Base-by-base conservation (phyloP, 1,284 basidiomycete species). In the Cutaneotrichosporon arboriforme region DNA sequence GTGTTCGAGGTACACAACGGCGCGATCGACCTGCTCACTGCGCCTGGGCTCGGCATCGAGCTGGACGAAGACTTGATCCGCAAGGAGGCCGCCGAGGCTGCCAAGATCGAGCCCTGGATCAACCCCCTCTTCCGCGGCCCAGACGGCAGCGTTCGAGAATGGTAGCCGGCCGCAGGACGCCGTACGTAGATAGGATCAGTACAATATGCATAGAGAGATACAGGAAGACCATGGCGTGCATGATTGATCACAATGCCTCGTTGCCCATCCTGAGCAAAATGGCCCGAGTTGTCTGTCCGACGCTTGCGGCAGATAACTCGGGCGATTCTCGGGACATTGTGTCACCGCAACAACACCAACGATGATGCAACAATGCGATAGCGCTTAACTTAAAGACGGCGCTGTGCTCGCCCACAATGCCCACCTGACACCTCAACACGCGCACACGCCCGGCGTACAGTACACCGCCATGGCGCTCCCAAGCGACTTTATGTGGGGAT, bases 1-100 rank as follows among this genome's bases (percentile, higher is more conserved):
- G 80, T 87, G 3, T 87, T 87, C 62, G 70, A 77, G 3, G 81
- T 88, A 21, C 77, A 78, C 52, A 77, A 83, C 35, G 86, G 86
- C 1, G 78, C 81, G 58, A 77, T 88, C 42, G 74, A 78, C 14
- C 77, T 81, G 1, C 75, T 84, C 8, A 74, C 78, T 60, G 82
- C 79, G 0, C 80, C 83, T 10, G 86, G 86, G 8, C 74, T 88
- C 8, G 87, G 86, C 13, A 81, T 88, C 40, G 77, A 82, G 59
- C 79, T 88, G 57, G 80, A 88, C 65, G 86, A 88, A 69, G 70
- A 74, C 14, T 67, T 84, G 18, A 84, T 88, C 10, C 74, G 84
- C 31, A 60, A 58, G 26, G 76, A 79, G 52, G 78, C 77, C 14
- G 78, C 80, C 0, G 72, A 72, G 49, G 76, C 75, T 13, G 67